These are phyloP conservation scores for Ehretia macrophylla DNA, from an alignment of 257 asterid genomes.

Conservation along the genomic window DNA sequence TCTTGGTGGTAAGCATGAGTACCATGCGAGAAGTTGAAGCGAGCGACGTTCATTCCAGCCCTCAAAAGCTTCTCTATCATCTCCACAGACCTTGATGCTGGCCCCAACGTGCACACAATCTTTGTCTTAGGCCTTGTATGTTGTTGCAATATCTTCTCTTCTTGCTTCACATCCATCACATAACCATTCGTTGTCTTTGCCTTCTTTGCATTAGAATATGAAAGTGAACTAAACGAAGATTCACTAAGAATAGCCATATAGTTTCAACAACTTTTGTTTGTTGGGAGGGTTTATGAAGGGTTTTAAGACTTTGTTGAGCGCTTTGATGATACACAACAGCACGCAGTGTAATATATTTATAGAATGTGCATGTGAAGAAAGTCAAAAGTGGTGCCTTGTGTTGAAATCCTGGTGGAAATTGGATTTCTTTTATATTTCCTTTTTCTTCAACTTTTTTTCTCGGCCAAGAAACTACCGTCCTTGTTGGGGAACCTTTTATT, in stretches of 20 bases:
- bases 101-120: slow-evolving; percentile 78
- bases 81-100: slow-evolving; percentile 61
- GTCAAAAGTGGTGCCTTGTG: too few species aligned
- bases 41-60: slow-evolving; percentile 74
- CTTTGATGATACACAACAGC: neutral
- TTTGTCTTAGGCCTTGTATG: slow-evolving; percentile 65
- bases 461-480: too few species aligned
- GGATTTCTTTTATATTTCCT: too few species aligned
- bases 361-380: neutral
- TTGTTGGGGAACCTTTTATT: too few species aligned
- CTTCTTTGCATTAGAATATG: neutral
- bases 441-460: too few species aligned
- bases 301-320: neutral
- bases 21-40: slow-evolving; percentile 76
- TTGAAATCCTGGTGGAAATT: too few species aligned
- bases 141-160: neutral
- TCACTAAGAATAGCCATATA: slow-evolving; percentile 5
- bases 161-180: slow-evolving; percentile 4
- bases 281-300: neutral
- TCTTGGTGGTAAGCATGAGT: slow-evolving; percentile 74
- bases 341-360: neutral
- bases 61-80: slow-evolving; percentile 68
- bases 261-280: neutral
- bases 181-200: slow-evolving; percentile 10
- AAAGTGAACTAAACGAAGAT: neutral